phyloP scores from a whole-genome alignment of 176 grass and related monocot genomes.

The Saccharum officinarum region DNA sequence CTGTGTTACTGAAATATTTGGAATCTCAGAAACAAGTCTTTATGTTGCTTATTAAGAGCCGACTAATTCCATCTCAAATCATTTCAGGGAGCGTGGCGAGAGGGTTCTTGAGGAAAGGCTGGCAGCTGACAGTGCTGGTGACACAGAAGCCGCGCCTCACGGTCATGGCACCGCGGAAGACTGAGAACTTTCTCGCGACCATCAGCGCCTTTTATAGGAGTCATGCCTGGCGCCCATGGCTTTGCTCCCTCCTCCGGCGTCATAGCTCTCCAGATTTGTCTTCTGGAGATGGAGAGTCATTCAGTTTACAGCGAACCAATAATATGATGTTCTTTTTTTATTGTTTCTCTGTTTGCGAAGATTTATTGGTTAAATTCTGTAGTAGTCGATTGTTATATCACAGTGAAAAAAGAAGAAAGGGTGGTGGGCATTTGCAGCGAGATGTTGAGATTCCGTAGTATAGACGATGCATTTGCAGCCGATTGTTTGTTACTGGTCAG shows the following conservation, averaged over 20 bases:
- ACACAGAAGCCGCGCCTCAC: constrained; percentile 41
- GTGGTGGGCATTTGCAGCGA: neutral
- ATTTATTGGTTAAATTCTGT: constrained; percentile 57
- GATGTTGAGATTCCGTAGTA: constrained; percentile 15
- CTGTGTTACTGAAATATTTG: neutral
- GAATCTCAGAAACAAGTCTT: neutral
- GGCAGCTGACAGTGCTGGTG: constrained; percentile 47
- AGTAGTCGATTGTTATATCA: constrained; percentile 34
- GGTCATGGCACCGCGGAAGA: constrained; percentile 40
- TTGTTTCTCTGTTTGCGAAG: constrained; percentile 20
- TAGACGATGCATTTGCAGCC: neutral
- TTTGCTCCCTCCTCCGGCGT: neutral
- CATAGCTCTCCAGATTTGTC: constrained; percentile 23
- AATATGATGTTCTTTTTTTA: constrained; percentile 40
- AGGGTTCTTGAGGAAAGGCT: constrained; percentile 91
- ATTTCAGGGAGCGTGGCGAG: constrained; percentile 75
- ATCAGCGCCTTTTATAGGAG: neutral
- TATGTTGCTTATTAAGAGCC: neutral
- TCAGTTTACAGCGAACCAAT: constrained; percentile 43
- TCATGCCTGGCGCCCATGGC: neutral
- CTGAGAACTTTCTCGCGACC: constrained; percentile 11
- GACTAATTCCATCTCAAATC: neutral
- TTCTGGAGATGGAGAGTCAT: constrained; percentile 19
- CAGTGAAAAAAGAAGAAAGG: constrained; percentile 34
- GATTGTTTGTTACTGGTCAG: neutral